Conservation (phyloP, 768 basidiomycete genomes). For the Rhizopogon vulgaris region DNA sequence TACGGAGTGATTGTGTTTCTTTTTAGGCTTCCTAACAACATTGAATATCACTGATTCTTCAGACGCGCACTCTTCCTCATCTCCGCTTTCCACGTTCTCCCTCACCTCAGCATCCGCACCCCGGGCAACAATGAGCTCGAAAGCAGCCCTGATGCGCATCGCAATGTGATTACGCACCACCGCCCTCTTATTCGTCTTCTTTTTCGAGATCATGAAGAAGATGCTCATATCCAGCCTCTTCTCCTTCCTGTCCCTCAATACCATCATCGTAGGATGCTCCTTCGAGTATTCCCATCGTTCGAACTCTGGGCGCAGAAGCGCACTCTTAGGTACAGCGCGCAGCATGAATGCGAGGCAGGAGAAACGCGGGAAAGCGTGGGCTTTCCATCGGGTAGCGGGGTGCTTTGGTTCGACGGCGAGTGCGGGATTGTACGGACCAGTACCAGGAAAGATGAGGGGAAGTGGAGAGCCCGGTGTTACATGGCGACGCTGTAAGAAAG, state of each 20-base stretch:
- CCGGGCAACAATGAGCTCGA: background rate
- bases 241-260: background rate
- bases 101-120: background rate
- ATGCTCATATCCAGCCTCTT: constrained; percentile 1
- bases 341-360: background rate
- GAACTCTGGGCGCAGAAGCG: background rate
- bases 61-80: background rate
- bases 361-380: background rate
- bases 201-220: constrained; percentile 3
- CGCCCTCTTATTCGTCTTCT: constrained; percentile 3
- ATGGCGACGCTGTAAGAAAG: background rate
- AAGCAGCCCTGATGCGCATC: constrained; percentile 1
- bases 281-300: background rate
- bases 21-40: background rate
- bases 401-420: background rate
- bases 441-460: background rate
- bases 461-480: constrained; percentile 2
- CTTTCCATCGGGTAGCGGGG: constrained; percentile 2
- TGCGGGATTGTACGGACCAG: background rate
- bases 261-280: background rate
- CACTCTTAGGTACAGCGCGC: constrained; percentile 4
- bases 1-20: background rate
- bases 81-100: background rate
- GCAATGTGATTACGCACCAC: constrained; percentile 4
- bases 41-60: background rate